Percentiles rank a stretch among this genome's conserved stretches.
Evolutionary conservation across 2,329 filamentous ascomycete species (phyloP).

Genomic region (Calonectria pauciramosa): DNA sequence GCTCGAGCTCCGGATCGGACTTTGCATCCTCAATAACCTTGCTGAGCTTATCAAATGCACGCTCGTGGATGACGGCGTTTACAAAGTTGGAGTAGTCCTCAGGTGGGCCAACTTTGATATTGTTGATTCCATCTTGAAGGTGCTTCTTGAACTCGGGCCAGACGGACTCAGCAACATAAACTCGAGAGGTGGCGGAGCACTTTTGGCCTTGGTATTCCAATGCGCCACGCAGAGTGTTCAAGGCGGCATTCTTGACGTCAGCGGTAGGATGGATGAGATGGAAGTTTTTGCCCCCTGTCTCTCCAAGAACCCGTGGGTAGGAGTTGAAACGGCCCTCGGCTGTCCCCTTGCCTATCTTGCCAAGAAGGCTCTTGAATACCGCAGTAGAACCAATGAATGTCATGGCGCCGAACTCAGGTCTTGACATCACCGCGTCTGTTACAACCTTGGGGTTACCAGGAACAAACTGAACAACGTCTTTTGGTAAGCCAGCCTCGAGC

Average conservation of each 20-base stretch:
- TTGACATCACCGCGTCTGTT: conserved; percentile 49
- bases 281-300: conserved; percentile 68
- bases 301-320: conserved; percentile 62
- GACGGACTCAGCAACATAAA: conserved; percentile 43
- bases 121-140: conserved; percentile 53
- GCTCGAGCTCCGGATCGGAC: conserved; percentile 56
- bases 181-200: conserved; percentile 32
- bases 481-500: conserved; percentile 55
- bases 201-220: conserved; percentile 39
- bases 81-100: conserved; percentile 56
- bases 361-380: conserved; percentile 53
- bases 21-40: conserved; percentile 60
- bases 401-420: conserved; percentile 53
- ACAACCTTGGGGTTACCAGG: conserved; percentile 54
- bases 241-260: conserved; percentile 32
- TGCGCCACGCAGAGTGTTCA: conserved; percentile 30
- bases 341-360: conserved; percentile 49
- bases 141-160: conserved; percentile 41
- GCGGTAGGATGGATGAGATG: conserved; percentile 57
- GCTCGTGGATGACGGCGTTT: conserved; percentile 63
- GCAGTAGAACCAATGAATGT: conserved; percentile 54
- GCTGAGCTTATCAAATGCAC: conserved; percentile 55
- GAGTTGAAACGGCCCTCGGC: conserved; percentile 48
- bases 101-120: conserved; percentile 55
- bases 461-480: conserved; percentile 54